Percentiles rank a stretch among this genome's conserved stretches.
phyloP scores from a whole-genome alignment of 1,139 yeast genomes.

The Taphrina betulina region DNA sequence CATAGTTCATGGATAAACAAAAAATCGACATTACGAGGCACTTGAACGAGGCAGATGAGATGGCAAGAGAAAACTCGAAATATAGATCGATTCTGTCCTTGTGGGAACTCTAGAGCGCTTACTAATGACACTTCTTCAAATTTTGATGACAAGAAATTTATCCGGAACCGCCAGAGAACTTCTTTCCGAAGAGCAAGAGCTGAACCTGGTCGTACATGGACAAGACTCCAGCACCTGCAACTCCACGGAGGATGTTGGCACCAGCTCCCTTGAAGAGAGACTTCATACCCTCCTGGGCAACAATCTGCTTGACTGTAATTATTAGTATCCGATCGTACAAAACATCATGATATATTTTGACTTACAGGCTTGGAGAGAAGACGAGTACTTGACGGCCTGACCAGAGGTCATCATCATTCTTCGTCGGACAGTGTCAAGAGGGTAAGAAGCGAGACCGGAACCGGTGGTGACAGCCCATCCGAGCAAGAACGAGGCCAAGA shows the following conservation, averaged over 20 bases:
- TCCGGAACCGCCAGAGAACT: slow-evolving; percentile 18
- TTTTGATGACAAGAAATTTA: background rate
- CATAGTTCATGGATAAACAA: no score
- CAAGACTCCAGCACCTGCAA: slow-evolving; percentile 84
- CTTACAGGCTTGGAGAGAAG: slow-evolving; percentile 75
- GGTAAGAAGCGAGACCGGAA: slow-evolving; percentile 78
- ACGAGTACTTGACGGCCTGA: slow-evolving; percentile 72
- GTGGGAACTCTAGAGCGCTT: no score
- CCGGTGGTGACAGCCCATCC: slow-evolving; percentile 80
- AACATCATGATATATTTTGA: no score
- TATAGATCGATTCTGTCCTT: no score
- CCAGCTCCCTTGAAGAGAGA: slow-evolving; percentile 84
- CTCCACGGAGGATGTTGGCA: slow-evolving; percentile 85
- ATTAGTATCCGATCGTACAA: no score
- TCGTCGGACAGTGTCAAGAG: slow-evolving; percentile 80
- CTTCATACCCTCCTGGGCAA: slow-evolving; percentile 67
- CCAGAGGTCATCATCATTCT: slow-evolving; percentile 89
- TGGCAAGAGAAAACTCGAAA: no score
- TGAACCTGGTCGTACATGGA: slow-evolving; percentile 78
- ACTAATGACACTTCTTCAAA: background rate
- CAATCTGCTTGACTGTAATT: slow-evolving; percentile 65
- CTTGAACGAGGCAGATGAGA: no score
- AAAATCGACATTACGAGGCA: no score
- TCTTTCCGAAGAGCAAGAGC: slow-evolving; percentile 67
- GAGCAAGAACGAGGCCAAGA: slow-evolving; percentile 71